Conservation (phyloP, 2,329 filamentous ascomycete species). For the Thelonectria rubi region DNA sequence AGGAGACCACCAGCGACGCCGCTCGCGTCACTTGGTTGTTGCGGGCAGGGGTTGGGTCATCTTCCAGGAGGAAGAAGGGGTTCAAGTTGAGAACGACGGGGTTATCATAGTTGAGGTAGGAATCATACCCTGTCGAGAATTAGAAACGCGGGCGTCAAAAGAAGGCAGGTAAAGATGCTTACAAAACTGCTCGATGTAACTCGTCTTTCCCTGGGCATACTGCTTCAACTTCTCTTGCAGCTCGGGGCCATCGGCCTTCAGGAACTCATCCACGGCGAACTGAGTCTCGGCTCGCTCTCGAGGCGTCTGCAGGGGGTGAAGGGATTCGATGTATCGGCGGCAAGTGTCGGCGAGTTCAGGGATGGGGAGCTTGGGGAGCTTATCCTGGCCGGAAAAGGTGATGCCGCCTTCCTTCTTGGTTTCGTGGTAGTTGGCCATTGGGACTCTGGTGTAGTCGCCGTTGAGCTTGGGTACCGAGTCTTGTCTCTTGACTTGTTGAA, state of each 20-base stretch:
- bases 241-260: slow-evolving; percentile 81
- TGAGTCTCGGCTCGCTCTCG: slow-evolving; percentile 86
- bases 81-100: slow-evolving; percentile 97
- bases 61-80: slow-evolving; percentile 95
- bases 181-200: slow-evolving; percentile 99
- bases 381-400: slow-evolving; percentile 90
- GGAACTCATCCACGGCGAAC: slow-evolving; percentile 82
- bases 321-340: slow-evolving; percentile 79
- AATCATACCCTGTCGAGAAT: slow-evolving; percentile 85
- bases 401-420: slow-evolving; percentile 72
- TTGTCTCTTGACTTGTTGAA: slow-evolving; percentile 30
- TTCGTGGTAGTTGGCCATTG: slow-evolving; percentile 64
- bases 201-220: slow-evolving; percentile 90
- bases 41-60: slow-evolving; percentile 94
- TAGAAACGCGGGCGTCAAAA: background rate
- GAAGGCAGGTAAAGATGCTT: slow-evolving; percentile 33
- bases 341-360: slow-evolving; percentile 84
- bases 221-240: slow-evolving; percentile 89
- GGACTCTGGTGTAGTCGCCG: slow-evolving; percentile 53
- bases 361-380: slow-evolving; percentile 90
- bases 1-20: slow-evolving; percentile 89
- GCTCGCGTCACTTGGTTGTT: slow-evolving; percentile 97
- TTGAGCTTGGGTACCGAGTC: slow-evolving; percentile 38
- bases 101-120: slow-evolving; percentile 97
- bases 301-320: slow-evolving; percentile 81